Percentiles rank a stretch among this genome's conserved stretches.
These are phyloP conservation scores for Colletotrichum eremochloae DNA, from an alignment of 2,329 filamentous ascomycete species.

Conservation along the genomic window DNA sequence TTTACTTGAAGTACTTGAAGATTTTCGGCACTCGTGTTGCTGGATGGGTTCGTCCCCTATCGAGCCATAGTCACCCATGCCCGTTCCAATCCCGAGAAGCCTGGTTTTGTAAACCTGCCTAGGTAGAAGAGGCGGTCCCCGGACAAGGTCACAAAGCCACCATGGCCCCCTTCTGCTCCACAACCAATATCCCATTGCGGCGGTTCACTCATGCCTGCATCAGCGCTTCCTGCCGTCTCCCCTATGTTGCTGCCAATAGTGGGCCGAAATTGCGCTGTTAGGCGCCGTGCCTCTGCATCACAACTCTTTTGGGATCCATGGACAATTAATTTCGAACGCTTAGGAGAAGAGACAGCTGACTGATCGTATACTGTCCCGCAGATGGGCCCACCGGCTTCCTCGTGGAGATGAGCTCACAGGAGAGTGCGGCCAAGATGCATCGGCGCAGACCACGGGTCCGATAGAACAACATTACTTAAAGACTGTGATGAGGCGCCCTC, in stretches of 20 bases:
- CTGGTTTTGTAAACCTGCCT: too few species aligned
- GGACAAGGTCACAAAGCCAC: not conserved
- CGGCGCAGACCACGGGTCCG: not conserved
- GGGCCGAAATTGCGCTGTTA: not conserved
- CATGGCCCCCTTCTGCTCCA: slow-evolving; percentile 1
- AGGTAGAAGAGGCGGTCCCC: not conserved
- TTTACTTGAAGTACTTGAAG: not conserved
- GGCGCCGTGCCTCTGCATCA: not conserved
- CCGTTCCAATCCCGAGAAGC: not conserved
- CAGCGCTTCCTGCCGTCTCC: not conserved
- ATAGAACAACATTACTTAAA: not conserved
- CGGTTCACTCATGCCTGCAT: not conserved
- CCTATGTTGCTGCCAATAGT: not conserved
- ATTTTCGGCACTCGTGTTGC: not conserved
- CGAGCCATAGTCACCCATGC: not conserved
- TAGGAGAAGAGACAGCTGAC: not conserved
- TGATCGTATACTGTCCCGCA: too few species aligned
- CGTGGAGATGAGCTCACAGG: not conserved
- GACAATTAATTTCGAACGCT: not conserved
- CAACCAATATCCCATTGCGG: slow-evolving; percentile 1
- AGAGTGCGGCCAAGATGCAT: not conserved
- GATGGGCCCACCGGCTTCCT: not conserved
- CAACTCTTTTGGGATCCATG: not conserved
- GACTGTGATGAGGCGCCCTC: not conserved
- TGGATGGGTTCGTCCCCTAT: not conserved